These are phyloP conservation scores for Ophiostoma tasmaniense DNA, from an alignment of 2,329 filamentous ascomycete species.

Conservation along the genomic window DNA sequence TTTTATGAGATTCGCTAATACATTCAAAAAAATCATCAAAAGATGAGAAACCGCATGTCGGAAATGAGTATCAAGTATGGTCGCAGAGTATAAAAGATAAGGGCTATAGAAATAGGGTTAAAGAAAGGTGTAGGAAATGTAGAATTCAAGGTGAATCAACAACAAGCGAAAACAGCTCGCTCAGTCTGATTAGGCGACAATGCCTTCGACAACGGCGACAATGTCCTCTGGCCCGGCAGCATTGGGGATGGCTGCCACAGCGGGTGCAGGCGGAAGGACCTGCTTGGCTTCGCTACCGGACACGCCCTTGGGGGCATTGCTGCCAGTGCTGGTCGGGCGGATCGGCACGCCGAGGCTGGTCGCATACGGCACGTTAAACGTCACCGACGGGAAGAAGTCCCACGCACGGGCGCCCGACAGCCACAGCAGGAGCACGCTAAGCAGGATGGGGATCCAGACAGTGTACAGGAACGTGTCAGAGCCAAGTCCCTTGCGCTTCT, in stretches of 20 bases:
- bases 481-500: conserved; percentile 54
- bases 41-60: not conserved
- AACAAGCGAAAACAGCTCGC: not conserved
- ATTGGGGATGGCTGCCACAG: conserved; percentile 8
- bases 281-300: conserved; percentile 3
- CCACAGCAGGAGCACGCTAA: conserved; percentile 21
- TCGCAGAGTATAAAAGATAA: not conserved
- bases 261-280: conserved; percentile 8
- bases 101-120: no score
- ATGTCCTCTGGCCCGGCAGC: conserved; percentile 7
- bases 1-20: not conserved
- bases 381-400: conserved; percentile 19
- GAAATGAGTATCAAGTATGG: not conserved
- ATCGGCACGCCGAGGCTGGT: conserved; percentile 18
- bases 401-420: conserved; percentile 18
- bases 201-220: conserved; percentile 4
- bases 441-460: conserved; percentile 38
- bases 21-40: not conserved
- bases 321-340: conserved; percentile 6
- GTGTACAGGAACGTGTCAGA: conserved; percentile 60
- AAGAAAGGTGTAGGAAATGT: no score
- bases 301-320: not conserved
- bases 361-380: conserved; percentile 21
- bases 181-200: not conserved
- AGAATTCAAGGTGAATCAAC: no score